These are phyloP conservation scores for Discostella stelligeroides DNA, from an alignment of 108 stramenopile genomes.

Conservation along the genomic window DNA sequence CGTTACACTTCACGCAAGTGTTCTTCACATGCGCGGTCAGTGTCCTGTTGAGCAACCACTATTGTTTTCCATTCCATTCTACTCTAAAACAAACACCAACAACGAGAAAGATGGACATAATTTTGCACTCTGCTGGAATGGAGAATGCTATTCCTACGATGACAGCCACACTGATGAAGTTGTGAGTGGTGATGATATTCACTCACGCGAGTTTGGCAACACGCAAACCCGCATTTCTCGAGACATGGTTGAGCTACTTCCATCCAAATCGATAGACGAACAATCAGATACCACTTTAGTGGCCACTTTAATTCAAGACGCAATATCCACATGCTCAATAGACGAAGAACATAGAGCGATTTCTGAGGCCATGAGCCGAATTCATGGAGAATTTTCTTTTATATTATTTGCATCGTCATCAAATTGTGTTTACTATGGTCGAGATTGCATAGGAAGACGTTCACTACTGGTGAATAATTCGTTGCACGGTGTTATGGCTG, in stretches of 20 bases:
- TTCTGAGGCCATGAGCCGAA: slow-evolving; percentile 19
- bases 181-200: too few relatives aligned
- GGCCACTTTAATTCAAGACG: slow-evolving; percentile 35
- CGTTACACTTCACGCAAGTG: slow-evolving; percentile 58
- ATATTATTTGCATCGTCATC: slow-evolving; percentile 35
- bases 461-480: slow-evolving; percentile 61
- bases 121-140: slow-evolving; percentile 79
- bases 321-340: slow-evolving; percentile 15
- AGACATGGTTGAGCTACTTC: slow-evolving; percentile 27
- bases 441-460: slow-evolving; percentile 72
- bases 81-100: not conserved
- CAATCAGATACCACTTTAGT: slow-evolving; percentile 47
- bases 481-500: slow-evolving; percentile 15
- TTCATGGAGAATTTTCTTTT: slow-evolving; percentile 57
- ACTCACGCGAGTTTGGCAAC: too few relatives aligned
- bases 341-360: slow-evolving; percentile 36
- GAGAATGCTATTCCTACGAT: slow-evolving; percentile 71
- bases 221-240: too few relatives aligned
- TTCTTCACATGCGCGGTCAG: slow-evolving; percentile 69
- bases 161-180: too few relatives aligned
- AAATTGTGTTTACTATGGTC: slow-evolving; percentile 57
- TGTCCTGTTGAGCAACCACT: slow-evolving; percentile 54
- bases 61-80: slow-evolving; percentile 24
- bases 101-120: not conserved
- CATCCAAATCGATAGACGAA: slow-evolving; percentile 23